Conservation (phyloP, 1,284 basidiomycete genomes). For the Tylopilus sp. region DNA sequence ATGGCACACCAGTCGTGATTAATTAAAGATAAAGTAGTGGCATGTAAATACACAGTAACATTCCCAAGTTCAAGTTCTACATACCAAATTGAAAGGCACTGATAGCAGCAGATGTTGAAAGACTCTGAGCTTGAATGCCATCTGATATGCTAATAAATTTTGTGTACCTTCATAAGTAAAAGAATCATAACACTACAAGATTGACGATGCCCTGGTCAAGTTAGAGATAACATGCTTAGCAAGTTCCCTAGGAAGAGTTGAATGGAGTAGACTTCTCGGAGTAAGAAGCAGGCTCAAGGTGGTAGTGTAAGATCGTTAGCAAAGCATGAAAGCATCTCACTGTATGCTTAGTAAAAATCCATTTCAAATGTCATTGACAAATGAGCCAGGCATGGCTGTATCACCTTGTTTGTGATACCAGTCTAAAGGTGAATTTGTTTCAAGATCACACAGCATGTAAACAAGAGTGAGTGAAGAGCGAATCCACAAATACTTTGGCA, state of each 20-base stretch:
- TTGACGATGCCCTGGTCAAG: constrained; percentile 61
- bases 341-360: constrained; percentile 81
- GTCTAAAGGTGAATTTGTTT: constrained; percentile 86
- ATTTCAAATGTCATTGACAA: constrained; percentile 84
- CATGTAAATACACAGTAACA: constrained; percentile 47
- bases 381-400: constrained; percentile 84
- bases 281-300: constrained; percentile 77
- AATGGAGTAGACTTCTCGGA: constrained; percentile 86
- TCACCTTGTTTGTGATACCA: constrained; percentile 84
- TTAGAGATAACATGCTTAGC: constrained; percentile 81
- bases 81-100: constrained; percentile 11
- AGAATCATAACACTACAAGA: constrained; percentile 48
- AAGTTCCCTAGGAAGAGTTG: constrained; percentile 81
- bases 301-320: constrained; percentile 6
- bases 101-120: constrained; percentile 55
- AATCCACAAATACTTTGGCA: constrained; percentile 68
- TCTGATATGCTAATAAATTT: background rate
- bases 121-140: constrained; percentile 38
- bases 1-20: constrained; percentile 13
- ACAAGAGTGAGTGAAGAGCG: background rate
- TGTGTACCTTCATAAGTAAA: constrained; percentile 45
- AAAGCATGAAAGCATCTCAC: constrained; percentile 36
- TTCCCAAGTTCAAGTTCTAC: constrained; percentile 12
- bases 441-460: constrained; percentile 66
- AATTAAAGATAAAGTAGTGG: constrained; percentile 41